Base-by-base conservation (phyloP, 768 basidiomycete genomes). In the Termitomyces sp. region DNA sequence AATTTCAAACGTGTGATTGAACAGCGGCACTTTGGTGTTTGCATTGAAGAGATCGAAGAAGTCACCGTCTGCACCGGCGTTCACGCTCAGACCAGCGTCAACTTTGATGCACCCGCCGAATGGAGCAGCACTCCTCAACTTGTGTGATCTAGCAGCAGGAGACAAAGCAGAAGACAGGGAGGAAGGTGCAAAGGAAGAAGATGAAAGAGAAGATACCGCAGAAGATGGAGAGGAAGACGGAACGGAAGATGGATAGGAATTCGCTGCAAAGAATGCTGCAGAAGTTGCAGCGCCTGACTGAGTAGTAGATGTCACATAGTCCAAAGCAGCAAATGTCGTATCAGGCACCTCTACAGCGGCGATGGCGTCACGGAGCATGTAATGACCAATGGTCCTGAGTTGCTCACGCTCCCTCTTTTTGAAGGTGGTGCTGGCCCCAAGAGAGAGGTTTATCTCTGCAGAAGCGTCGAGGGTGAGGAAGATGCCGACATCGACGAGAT, bases 391-490 rank as follows among this genome's bases (percentile, higher is more conserved):
- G 7, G 41, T 45, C 24, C 46, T 49, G 16, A 41, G 51, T 13
- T 41, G 45, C 5, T 49, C 60, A n/a, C 57, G 57, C 39, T 44
- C 49, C n/a, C 36, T 51, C 20, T 53, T 52, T 36, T 55, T 55
- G 34, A 67, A 54, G 8, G 57, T 63, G 24, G 60, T 57, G 31
- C 39, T 55, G 3, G 41, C 62, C 20, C 69, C 68, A 1, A 71
- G 61, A 1, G 56, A 63, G 33, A 75, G 61, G 12, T 48, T 64
- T 62, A 74, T 61, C 22, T 65, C 62, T 0, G 75, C 74, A 22
- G 67, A 72, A 2, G 74, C 68, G 48, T 80, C 77, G 47, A 79
- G 62, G 2, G 75, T 70, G 39, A 82, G 61, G 66, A 76, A 80
- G 22, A 83, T 63, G 0, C 65, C 68, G 10, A 78, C 74, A 6